Conservation (phyloP, 2,329 filamentous ascomycete genomes). For the Cladophialophora psammophila region DNA sequence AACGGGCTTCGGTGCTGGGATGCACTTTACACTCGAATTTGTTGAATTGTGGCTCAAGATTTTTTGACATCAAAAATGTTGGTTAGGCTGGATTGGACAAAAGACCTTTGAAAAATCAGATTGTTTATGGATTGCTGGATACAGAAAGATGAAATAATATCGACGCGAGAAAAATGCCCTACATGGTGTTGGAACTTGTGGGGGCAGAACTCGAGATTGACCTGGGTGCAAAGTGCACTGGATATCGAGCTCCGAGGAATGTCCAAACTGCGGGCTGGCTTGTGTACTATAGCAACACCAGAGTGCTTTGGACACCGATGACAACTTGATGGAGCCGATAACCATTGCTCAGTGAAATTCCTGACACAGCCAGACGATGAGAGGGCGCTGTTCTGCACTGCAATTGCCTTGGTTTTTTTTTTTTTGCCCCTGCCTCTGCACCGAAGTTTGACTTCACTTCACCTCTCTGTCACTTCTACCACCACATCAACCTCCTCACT, state of each 20-base stretch:
- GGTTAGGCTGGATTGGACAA: constrained; percentile 17
- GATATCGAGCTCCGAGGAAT: neutral
- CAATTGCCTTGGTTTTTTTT: neutral
- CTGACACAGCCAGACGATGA: neutral
- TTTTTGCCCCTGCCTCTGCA: neutral
- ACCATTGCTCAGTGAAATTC: neutral
- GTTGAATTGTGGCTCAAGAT: neutral
- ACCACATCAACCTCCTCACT: neutral
- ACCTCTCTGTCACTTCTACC: too few relatives aligned
- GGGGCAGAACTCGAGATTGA: constrained; percentile 3
- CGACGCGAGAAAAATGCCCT: constrained; percentile 2
- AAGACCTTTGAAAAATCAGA: constrained; percentile 21
- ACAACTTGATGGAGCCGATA: constrained; percentile 5
- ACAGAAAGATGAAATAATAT: constrained; percentile 21
- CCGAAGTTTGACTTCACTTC: neutral
- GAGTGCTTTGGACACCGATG: neutral
- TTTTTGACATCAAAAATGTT: constrained; percentile 16
- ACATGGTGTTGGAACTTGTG: constrained; percentile 9
- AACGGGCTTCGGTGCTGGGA: constrained; percentile 7
- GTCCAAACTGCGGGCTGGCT: constrained; percentile 4
- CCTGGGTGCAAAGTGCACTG: constrained; percentile 1
- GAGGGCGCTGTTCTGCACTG: neutral
- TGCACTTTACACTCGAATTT: neutral
- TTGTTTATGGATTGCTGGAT: constrained; percentile 26
- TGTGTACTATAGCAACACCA: constrained; percentile 16